Evolutionary conservation across 2,329 filamentous ascomycete genomes (phyloP), one percentile per base, ranked within the genome.

Genomic region (Fusarium caatingaense): DNA sequence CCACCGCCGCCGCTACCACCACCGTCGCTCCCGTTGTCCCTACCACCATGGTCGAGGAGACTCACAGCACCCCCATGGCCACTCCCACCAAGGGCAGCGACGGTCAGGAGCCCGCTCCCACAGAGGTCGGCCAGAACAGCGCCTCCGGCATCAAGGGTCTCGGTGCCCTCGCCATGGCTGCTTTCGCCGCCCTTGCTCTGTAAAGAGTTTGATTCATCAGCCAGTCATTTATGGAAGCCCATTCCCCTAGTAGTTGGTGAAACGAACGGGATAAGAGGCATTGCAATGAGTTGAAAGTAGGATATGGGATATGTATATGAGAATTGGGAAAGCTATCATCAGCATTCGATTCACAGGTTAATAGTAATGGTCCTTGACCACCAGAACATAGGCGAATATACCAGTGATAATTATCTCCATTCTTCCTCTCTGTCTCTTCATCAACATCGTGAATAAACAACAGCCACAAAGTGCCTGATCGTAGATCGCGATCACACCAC

Each of bases 111-210:
- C 58, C 73, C 50, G 57, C 60, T 64, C 45, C 59, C 50, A 64
- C 64, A 41, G 56, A 59, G 57, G 66, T 70, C 59, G 72, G 73
- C 60, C 73, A 73, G 56, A 76, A 63, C 64, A 78, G 72, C 54
- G 79, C 78, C 56, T 77, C 76, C 55, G 72, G 69, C 53, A 40
- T 78, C 58, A 75, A 69, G 67, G 72, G 77, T 70, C 42, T 78
- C 23, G 77, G 78, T n/a, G 77, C 69, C 54, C 55, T 79, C 21
- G 79, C 77, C 72, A 72, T 80, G 68, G 69, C 77, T 49, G 76
- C 70, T 49, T 60, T 79, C 48, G 77, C 69, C 63, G 78, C 72
- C 61, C 58, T 81, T 68, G 79, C 79, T 68, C 78, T 81, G 78
- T 81, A 81, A 80, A 56, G n/a, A 20, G 46, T 20, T 56, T 32